Percentiles rank a stretch among this genome's conserved stretches.
phyloP scores from a whole-genome alignment of 495 filamentous ascomycete species.

The Aspergillus hancockii region DNA sequence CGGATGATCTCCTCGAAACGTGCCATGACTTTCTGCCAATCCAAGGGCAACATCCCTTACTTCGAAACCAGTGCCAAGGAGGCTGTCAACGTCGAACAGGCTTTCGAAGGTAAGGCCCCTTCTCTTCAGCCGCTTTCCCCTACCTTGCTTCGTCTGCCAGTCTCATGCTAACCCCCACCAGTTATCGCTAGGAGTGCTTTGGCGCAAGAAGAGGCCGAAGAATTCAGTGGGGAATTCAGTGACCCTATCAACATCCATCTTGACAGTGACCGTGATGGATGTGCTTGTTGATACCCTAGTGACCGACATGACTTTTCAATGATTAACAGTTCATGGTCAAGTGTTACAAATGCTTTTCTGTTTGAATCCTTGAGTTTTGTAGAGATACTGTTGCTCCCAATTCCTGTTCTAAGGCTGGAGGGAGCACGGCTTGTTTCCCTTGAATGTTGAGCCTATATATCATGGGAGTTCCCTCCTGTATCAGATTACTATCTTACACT shows the following conservation, averaged over 20 bases:
- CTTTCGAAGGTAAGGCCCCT: conserved; percentile 83
- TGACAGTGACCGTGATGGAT: conserved; percentile 87
- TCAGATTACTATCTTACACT: not conserved
- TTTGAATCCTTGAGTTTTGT: conserved; percentile 15
- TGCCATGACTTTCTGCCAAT: conserved; percentile 96
- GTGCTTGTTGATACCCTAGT: conserved; percentile 69
- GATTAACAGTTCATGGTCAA: conserved; percentile 11
- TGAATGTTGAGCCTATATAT: conserved; percentile 19
- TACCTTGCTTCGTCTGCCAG: conserved; percentile 1
- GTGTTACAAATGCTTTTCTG: conserved; percentile 8
- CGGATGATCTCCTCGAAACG: conserved; percentile 93
- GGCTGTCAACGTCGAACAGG: conserved; percentile 96
- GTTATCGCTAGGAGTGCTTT: conserved; percentile 97
- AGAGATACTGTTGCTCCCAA: conserved; percentile 10
- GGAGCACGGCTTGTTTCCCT: conserved; percentile 4
- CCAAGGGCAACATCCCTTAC: conserved; percentile 95
- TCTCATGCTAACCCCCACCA: conserved; percentile 34
- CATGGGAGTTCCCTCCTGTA: conserved; percentile 5
- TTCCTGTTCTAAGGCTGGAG: conserved; percentile 2
- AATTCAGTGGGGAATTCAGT: conserved; percentile 87
- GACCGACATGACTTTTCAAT: conserved; percentile 29
- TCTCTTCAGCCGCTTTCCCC: not conserved
- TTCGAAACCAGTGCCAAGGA: conserved; percentile 99
- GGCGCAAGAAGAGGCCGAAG: conserved; percentile 93
- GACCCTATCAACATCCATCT: conserved; percentile 97